A percentile compares a stretch with the other conserved stretches of the same genome.
These are phyloP conservation scores for Neofusicoccum ribis DNA, from an alignment of 2,329 filamentous ascomycete species.

Conservation along the genomic window DNA sequence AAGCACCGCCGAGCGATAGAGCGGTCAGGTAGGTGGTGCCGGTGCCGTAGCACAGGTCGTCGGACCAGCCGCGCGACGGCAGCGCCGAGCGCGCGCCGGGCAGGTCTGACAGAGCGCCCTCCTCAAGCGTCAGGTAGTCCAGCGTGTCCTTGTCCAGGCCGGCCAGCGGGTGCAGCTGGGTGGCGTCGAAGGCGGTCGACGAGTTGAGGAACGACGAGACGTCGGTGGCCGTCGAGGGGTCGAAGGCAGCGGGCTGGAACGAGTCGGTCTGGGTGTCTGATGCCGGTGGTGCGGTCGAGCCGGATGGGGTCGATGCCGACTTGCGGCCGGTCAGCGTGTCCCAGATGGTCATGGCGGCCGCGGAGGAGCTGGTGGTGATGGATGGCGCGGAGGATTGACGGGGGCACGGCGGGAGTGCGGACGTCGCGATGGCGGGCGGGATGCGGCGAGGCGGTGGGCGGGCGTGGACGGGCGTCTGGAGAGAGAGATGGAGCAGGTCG, in stretches of 20 bases:
- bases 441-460: background rate
- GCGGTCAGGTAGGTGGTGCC: slow-evolving; percentile 92
- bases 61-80: slow-evolving; percentile 94
- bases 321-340: slow-evolving; percentile 63
- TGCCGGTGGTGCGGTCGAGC: slow-evolving; percentile 44
- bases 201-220: slow-evolving; percentile 77
- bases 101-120: slow-evolving; percentile 81
- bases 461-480: background rate
- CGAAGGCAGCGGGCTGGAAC: slow-evolving; percentile 59
- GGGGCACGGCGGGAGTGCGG: background rate
- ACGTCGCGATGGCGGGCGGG: background rate
- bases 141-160: slow-evolving; percentile 90
- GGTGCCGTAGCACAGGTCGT: slow-evolving; percentile 97
- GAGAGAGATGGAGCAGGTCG: background rate
- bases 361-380: background rate
- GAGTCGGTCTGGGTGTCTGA: slow-evolving; percentile 39
- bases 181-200: slow-evolving; percentile 65
- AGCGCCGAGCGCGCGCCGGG: slow-evolving; percentile 84
- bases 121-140: slow-evolving; percentile 93
- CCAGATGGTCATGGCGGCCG: slow-evolving; percentile 33
- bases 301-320: slow-evolving; percentile 40
- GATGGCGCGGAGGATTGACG: background rate
- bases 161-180: slow-evolving; percentile 87
- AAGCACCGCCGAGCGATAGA: slow-evolving; percentile 80
- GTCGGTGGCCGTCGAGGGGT: slow-evolving; percentile 70